A percentile compares a stretch with the other conserved stretches of the same genome.
phyloP scores from a whole-genome alignment of 2,329 filamentous ascomycete genomes.

The Curvularia verruculosa region DNA sequence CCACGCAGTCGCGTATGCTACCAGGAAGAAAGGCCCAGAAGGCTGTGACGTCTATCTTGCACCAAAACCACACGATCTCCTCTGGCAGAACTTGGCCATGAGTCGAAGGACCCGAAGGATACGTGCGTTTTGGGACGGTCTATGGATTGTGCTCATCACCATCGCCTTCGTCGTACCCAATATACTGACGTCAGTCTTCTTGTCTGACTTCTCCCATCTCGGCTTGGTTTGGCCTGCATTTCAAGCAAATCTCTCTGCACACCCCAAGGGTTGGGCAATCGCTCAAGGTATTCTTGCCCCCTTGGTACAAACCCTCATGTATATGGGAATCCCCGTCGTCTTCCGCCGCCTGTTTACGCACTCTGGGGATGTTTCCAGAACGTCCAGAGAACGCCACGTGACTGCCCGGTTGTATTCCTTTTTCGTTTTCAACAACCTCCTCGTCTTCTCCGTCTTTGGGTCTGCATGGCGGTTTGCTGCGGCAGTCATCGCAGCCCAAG shows the following conservation, averaged over 20 bases:
- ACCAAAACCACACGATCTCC: constrained; percentile 86
- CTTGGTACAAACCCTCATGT: constrained; percentile 82
- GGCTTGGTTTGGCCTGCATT: constrained; percentile 83
- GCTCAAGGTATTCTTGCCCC: constrained; percentile 92
- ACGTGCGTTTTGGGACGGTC: constrained; percentile 76
- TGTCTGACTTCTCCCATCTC: constrained; percentile 83
- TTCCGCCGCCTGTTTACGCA: constrained; percentile 85
- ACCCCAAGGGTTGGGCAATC: constrained; percentile 77
- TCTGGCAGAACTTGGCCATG: constrained; percentile 91
- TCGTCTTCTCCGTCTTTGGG: constrained; percentile 92
- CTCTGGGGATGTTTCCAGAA: constrained; percentile 90
- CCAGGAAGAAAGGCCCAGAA: constrained; percentile 78
- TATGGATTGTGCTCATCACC: constrained; percentile 83
- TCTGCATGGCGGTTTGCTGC: constrained; percentile 80
- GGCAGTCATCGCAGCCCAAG: constrained; percentile 63
- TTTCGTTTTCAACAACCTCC: constrained; percentile 94
- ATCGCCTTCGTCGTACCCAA: constrained; percentile 88
- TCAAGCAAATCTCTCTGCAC: constrained; percentile 64
- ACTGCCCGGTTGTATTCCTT: constrained; percentile 91
- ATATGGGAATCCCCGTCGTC: constrained; percentile 83
- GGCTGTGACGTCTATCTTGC: constrained; percentile 79
- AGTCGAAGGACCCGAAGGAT: constrained; percentile 70
- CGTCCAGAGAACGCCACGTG: constrained; percentile 83
- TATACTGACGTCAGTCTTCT: constrained; percentile 89
- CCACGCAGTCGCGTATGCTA: constrained; percentile 78